These are phyloP conservation scores for Aspergillus eucalypticola DNA, from an alignment of 2,329 filamentous ascomycete genomes.

Conservation along the genomic window DNA sequence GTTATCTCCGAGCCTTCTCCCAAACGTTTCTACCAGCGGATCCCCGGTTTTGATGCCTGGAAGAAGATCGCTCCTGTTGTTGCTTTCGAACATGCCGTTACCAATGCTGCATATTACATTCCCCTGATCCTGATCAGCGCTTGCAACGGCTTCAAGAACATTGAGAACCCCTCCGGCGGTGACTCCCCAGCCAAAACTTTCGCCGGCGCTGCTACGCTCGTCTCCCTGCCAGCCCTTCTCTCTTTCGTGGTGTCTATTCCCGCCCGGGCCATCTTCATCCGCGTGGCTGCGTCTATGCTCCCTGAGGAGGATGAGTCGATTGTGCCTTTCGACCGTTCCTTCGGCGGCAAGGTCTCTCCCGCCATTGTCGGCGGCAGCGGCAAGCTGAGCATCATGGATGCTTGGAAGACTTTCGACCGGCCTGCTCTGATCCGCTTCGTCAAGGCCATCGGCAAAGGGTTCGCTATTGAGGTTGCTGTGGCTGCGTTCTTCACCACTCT, in stretches of 20 bases:
- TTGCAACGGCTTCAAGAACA: constrained; percentile 35
- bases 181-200: constrained; percentile 1
- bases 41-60: constrained; percentile 67
- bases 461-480: constrained; percentile 54
- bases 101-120: constrained; percentile 47
- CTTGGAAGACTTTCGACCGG: constrained; percentile 76
- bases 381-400: constrained; percentile 69
- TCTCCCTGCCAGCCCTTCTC: constrained; percentile 50
- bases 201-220: constrained; percentile 14
- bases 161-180: constrained; percentile 9
- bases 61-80: constrained; percentile 70
- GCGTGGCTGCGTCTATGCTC: constrained; percentile 84
- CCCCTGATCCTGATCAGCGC: constrained; percentile 47
- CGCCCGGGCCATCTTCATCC: constrained; percentile 71
- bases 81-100: constrained; percentile 60
- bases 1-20: constrained; percentile 71
- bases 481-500: constrained; percentile 36
- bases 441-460: constrained; percentile 73
- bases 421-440: constrained; percentile 71
- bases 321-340: constrained; percentile 86
- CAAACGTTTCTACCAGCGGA: constrained; percentile 66
- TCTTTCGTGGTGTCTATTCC: constrained; percentile 71
- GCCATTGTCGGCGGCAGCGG: constrained; percentile 71
- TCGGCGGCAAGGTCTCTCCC: constrained; percentile 74
- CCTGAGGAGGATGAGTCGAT: constrained; percentile 79